Conservation (phyloP, 202 grass and related monocot species). For the Dendrocalamus latiflorus region DNA sequence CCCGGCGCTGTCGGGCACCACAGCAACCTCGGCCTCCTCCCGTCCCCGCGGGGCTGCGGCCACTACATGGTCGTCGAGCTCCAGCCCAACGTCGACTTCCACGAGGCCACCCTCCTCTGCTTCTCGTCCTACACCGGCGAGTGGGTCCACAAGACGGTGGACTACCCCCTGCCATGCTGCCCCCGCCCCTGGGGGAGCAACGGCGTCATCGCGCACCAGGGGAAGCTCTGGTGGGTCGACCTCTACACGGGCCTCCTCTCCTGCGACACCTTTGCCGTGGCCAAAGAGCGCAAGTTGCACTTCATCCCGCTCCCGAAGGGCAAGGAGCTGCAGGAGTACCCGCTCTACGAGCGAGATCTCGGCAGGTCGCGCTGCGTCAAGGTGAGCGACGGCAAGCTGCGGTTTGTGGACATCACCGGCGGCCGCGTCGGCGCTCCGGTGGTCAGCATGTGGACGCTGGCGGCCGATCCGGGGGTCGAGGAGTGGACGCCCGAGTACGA, state of each 20-base stretch:
- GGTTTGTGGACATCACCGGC: background rate
- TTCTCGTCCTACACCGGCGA: background rate
- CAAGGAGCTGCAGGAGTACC: background rate
- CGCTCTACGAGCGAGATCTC: background rate
- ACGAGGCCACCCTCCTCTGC: conserved; percentile 4
- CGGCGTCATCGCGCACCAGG: background rate
- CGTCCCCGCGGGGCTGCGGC: background rate
- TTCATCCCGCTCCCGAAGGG: background rate
- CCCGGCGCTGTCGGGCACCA: background rate
- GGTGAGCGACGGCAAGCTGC: conserved; percentile 7
- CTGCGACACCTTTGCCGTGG: background rate
- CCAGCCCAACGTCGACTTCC: background rate
- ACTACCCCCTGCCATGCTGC: background rate
- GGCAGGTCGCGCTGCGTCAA: background rate
- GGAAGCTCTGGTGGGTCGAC: conserved; percentile 24
- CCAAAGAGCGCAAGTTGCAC: no score
- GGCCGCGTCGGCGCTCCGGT: background rate
- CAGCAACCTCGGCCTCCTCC: background rate
- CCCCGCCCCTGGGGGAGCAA: background rate
- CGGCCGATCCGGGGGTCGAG: background rate
- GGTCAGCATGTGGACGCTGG: conserved; percentile 6
- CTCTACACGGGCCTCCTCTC: background rate
- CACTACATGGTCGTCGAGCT: conserved; percentile 13
- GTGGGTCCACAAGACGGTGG: conserved; percentile 21
- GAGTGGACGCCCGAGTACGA: background rate